Percentiles rank a stretch among this genome's conserved stretches.
These are phyloP conservation scores for Colletotrichum sublineola DNA, from an alignment of 2,329 filamentous ascomycete species.

Conservation along the genomic window DNA sequence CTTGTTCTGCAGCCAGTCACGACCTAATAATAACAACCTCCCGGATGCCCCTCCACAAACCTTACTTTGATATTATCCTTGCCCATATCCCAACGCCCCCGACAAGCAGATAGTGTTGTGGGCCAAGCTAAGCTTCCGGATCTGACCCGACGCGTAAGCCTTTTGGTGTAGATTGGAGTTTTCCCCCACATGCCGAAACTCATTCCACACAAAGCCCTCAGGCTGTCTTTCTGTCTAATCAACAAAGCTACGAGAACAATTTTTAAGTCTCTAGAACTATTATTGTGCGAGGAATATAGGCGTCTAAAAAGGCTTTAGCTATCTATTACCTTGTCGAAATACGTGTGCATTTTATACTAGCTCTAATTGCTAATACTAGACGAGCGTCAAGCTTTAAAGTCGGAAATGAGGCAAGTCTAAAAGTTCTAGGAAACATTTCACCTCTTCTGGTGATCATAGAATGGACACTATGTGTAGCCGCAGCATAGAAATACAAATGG, in stretches of 20 bases:
- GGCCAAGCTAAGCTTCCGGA: slow-evolving; percentile 5
- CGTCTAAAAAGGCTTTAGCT: too few relatives aligned
- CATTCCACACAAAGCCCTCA: not conserved
- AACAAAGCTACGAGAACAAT: not conserved
- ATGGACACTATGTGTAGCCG: too few relatives aligned
- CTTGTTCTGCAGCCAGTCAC: slow-evolving; percentile 11
- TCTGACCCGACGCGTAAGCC: slow-evolving; percentile 30
- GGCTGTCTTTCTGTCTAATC: not conserved
- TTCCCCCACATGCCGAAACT: slow-evolving; percentile 33
- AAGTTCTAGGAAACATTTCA: too few relatives aligned
- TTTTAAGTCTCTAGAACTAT: not conserved
- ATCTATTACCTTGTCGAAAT: too few relatives aligned
- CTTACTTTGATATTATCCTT: slow-evolving; percentile 9
- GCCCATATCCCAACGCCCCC: slow-evolving; percentile 5
- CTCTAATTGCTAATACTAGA: too few relatives aligned
- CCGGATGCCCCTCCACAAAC: slow-evolving; percentile 25
- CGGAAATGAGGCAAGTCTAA: too few relatives aligned
- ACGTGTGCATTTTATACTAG: too few relatives aligned
- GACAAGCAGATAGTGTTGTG: too few relatives aligned
- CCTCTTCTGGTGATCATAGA: too few relatives aligned
- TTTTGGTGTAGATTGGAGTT: slow-evolving; percentile 12
- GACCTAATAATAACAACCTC: slow-evolving; percentile 27
- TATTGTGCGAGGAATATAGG: too few relatives aligned
- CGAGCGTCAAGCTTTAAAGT: too few relatives aligned
- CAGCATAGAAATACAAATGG: too few relatives aligned